A percentile compares a stretch with the other conserved stretches of the same genome.
phyloP scores from a whole-genome alignment of 768 basidiomycete genomes.

The Pleurotus cornucopiae region DNA sequence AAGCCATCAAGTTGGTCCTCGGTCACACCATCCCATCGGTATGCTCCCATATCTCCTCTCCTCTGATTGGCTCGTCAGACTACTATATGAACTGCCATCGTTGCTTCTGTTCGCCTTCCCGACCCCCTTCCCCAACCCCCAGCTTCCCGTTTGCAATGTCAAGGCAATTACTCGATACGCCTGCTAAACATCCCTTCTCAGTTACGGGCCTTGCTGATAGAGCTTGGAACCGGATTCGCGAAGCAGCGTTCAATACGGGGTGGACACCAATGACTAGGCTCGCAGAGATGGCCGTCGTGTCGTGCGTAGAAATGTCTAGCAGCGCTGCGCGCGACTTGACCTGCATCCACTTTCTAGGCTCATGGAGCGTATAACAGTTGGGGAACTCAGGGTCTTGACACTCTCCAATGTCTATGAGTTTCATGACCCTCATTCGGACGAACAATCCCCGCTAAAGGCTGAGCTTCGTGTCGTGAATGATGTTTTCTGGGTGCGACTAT shows the following conservation, averaged over 20 bases:
- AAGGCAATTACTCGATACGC: conserved; percentile 32
- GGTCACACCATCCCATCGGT: not conserved
- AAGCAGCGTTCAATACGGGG: conserved; percentile 35
- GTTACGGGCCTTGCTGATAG: conserved; percentile 35
- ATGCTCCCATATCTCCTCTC: not conserved
- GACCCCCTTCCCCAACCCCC: not conserved
- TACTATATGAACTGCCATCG: not conserved
- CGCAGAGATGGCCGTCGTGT: conserved; percentile 41
- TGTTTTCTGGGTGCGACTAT: conserved; percentile 56
- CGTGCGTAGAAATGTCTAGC: conserved; percentile 26
- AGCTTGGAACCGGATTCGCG: conserved; percentile 36
- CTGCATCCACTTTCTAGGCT: conserved; percentile 21
- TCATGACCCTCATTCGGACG: conserved; percentile 20
- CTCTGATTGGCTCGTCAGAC: not conserved
- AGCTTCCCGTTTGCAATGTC: conserved; percentile 23
- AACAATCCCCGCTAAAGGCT: conserved; percentile 27
- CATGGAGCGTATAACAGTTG: conserved; percentile 41
- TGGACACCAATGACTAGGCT: conserved; percentile 40
- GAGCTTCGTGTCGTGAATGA: conserved; percentile 47
- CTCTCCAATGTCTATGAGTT: conserved; percentile 40
- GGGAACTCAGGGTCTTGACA: conserved; percentile 46
- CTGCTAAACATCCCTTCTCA: conserved; percentile 41
- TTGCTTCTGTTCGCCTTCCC: no score
- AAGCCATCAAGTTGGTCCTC: not conserved
- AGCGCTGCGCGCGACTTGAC: not conserved